Percentiles rank a stretch among this genome's conserved stretches.
Conservation (phyloP, 305 asterid genomes). For the Rubia tinctorum region DNA sequence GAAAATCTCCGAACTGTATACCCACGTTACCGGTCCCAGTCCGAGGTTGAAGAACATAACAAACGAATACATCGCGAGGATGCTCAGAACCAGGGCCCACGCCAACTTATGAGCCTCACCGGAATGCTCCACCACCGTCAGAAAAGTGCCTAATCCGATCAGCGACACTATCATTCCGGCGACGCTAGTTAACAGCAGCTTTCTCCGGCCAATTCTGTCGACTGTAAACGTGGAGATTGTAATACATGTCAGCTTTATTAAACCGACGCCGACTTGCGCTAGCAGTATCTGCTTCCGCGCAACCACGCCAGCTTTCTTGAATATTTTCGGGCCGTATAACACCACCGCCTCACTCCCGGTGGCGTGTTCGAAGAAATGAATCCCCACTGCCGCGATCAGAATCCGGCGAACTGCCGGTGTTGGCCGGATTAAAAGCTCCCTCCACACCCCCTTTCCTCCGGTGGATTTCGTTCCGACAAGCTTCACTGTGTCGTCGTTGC, state of each 20-base stretch:
- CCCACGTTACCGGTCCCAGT: constrained; percentile 83
- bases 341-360: constrained; percentile 72
- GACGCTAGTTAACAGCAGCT: constrained; percentile 45
- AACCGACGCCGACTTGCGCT: constrained; percentile 63
- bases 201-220: constrained; percentile 62
- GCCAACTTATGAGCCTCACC: constrained; percentile 21
- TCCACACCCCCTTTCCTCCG: constrained; percentile 43
- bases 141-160: constrained; percentile 47
- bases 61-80: constrained; percentile 37
- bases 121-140: constrained; percentile 46
- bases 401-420: constrained; percentile 63
- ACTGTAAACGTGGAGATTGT: constrained; percentile 48
- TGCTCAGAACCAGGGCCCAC: constrained; percentile 55
- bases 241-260: constrained; percentile 49
- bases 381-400: constrained; percentile 60
- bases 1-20: constrained; percentile 68
- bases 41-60: constrained; percentile 66
- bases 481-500: constrained; percentile 36
- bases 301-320: constrained; percentile 55
- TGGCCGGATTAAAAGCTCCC: constrained; percentile 43
- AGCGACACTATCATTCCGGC: constrained; percentile 54
- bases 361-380: constrained; percentile 83
- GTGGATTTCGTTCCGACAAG: background rate
- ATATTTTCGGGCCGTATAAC: constrained; percentile 62
- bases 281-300: constrained; percentile 35